Percentiles rank a stretch among this genome's conserved stretches.
These are phyloP conservation scores for Solanum pinnatisectum DNA, from an alignment of 257 asterid genomes.

Conservation along the genomic window DNA sequence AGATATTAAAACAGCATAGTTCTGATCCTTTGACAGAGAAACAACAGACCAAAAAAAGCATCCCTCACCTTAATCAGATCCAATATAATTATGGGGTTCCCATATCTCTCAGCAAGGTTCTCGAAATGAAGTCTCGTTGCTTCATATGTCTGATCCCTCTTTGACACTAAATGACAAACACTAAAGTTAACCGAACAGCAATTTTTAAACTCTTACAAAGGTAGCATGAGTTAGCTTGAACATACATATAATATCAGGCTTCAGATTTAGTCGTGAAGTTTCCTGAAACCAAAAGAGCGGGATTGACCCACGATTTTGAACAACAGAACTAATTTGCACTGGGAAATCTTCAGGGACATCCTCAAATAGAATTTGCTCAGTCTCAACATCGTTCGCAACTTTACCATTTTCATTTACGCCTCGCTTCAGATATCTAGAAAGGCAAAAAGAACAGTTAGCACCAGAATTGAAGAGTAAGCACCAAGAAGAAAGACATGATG, in stretches of 20 bases:
- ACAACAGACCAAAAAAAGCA: background rate
- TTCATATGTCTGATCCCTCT: constrained; percentile 72
- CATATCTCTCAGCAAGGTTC: constrained; percentile 82
- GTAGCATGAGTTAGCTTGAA: background rate
- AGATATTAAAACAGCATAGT: background rate
- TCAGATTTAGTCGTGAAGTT: constrained; percentile 80
- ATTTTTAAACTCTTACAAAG: background rate
- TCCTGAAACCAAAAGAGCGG: constrained; percentile 99
- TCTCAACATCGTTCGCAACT: constrained; percentile 97
- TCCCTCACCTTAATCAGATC: constrained; percentile 82
- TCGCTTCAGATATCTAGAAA: constrained; percentile 77
- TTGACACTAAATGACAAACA: constrained; percentile 58
- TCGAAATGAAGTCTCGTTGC: constrained; percentile 94
- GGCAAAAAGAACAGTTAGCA: constrained; percentile 8
- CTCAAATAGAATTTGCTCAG: constrained; percentile 80
- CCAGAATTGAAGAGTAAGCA: background rate
- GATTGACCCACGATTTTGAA: constrained; percentile 97
- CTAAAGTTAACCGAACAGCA: constrained; percentile 1
- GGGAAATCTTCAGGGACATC: constrained; percentile 68
- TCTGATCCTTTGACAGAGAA: background rate
- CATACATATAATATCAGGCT: constrained; percentile 94
- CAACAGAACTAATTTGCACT: constrained; percentile 74
- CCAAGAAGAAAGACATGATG: background rate
- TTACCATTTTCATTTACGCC: constrained; percentile 88
- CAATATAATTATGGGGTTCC: constrained; percentile 85